Evolutionary conservation across 164 flowering plant genomes (phyloP).

Genomic region (Vitis rupestris): DNA sequence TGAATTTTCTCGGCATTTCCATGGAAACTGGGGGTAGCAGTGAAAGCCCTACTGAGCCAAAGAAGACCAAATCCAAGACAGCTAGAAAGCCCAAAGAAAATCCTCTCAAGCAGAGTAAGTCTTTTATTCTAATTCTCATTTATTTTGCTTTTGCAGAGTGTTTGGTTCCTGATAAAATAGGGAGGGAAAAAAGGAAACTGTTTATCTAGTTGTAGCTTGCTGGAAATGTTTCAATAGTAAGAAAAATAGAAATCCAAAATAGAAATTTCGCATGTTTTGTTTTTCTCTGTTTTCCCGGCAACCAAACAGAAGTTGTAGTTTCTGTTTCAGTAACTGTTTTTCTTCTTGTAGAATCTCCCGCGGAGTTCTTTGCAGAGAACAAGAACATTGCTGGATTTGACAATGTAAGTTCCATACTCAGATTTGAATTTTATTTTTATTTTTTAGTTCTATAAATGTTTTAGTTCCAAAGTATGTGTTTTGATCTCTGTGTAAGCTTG

Average conservation of each 20-base stretch:
- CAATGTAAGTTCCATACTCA: constrained; percentile 50
- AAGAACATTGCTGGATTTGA: constrained; percentile 97
- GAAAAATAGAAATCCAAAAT: background rate
- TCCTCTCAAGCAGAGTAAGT: constrained; percentile 83
- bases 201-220: too few relatives aligned
- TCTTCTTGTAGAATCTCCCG: constrained; percentile 85
- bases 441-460: background rate
- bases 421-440: background rate
- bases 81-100: constrained; percentile 64
- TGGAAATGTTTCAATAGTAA: background rate
- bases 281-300: background rate
- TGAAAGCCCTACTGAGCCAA: constrained; percentile 50
- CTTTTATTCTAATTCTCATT: constrained; percentile 17
- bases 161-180: background rate
- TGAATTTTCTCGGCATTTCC: background rate
- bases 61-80: constrained; percentile 56
- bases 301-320: too few relatives aligned
- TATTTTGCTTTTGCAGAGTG: background rate
- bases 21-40: constrained; percentile 51
- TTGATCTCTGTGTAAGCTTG: background rate
- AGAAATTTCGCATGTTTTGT: background rate
- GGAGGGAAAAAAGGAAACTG: too few relatives aligned
- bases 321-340: too few relatives aligned
- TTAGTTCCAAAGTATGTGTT: background rate
- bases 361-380: constrained; percentile 97